Conservation (phyloP, 805 yeast species). For the Clavispora asparagi region DNA sequence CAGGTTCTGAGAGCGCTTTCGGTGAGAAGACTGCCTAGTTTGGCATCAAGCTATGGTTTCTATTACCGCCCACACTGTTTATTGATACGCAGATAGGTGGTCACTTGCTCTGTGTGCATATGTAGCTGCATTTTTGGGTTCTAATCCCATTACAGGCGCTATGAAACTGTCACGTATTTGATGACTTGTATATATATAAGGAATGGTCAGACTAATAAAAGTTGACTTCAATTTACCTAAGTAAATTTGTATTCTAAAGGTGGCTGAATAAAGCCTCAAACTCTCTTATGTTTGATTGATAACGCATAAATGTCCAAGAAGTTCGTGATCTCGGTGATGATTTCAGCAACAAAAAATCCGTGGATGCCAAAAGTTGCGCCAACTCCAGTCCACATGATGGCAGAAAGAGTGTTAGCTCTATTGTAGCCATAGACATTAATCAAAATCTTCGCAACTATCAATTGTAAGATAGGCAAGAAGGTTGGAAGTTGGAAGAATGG, state of each 20-base stretch:
- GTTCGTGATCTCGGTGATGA: constrained; percentile 72
- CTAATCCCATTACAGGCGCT: not conserved
- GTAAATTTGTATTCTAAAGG: not conserved
- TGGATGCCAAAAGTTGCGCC: constrained; percentile 66
- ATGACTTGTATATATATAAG: constrained; percentile 18
- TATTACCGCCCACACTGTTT: not conserved
- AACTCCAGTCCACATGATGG: constrained; percentile 60
- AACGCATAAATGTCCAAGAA: constrained; percentile 84
- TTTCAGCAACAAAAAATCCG: constrained; percentile 67
- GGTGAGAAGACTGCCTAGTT: constrained; percentile 25
- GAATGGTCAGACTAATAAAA: constrained; percentile 4
- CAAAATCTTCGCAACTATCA: constrained; percentile 29
- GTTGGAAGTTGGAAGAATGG: constrained; percentile 71
- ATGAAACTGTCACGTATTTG: constrained; percentile 9
- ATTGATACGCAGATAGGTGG: not conserved
- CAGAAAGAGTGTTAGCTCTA: constrained; percentile 39
- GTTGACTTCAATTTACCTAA: not conserved
- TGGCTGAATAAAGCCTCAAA: constrained; percentile 7
- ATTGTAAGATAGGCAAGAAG: constrained; percentile 55
- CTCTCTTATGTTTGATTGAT: constrained; percentile 73
- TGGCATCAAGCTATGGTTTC: too few species aligned
- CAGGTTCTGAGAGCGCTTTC: constrained; percentile 52
- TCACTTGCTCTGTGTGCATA: not conserved
- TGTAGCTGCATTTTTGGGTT: not conserved
- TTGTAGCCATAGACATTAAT: constrained; percentile 34